These are phyloP conservation scores for Helicostylum pulchrum DNA, from an alignment of 192 early-diverging fungal genomes.

Conservation along the genomic window DNA sequence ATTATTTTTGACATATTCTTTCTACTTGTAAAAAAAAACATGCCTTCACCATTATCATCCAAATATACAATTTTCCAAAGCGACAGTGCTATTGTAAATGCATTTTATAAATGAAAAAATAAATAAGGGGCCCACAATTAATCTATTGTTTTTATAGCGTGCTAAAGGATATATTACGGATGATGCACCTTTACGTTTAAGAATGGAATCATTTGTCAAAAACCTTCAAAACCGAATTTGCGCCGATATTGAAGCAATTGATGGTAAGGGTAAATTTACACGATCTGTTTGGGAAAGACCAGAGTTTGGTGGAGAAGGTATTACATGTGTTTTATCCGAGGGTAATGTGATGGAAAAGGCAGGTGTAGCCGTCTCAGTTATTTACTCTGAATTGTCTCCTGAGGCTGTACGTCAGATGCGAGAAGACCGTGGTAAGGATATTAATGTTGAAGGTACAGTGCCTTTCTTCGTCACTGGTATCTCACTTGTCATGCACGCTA, in stretches of 20 bases:
- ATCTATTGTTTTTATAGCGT: constrained; percentile 8
- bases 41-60: constrained; percentile 5
- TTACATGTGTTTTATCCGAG: constrained; percentile 86
- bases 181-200: constrained; percentile 64
- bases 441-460: constrained; percentile 54
- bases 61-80: constrained; percentile 3
- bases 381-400: constrained; percentile 73
- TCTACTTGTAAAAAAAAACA: constrained; percentile 2
- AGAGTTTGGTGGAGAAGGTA: constrained; percentile 85
- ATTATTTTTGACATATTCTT: constrained; percentile 4
- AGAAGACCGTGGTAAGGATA: constrained; percentile 61
- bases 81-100: too few relatives aligned
- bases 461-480: constrained; percentile 89
- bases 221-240: constrained; percentile 76
- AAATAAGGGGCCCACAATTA: too few relatives aligned
- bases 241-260: constrained; percentile 58
- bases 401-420: constrained; percentile 83
- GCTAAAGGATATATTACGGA: constrained; percentile 31
- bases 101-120: too few relatives aligned
- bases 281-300: constrained; percentile 82
- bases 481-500: constrained; percentile 88
- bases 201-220: constrained; percentile 77
- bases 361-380: constrained; percentile 88
- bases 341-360: constrained; percentile 95
- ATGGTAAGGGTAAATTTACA: constrained; percentile 57